These are phyloP conservation scores for Cruciata laevipes DNA, from an alignment of 257 asterid species.

Conservation along the genomic window DNA sequence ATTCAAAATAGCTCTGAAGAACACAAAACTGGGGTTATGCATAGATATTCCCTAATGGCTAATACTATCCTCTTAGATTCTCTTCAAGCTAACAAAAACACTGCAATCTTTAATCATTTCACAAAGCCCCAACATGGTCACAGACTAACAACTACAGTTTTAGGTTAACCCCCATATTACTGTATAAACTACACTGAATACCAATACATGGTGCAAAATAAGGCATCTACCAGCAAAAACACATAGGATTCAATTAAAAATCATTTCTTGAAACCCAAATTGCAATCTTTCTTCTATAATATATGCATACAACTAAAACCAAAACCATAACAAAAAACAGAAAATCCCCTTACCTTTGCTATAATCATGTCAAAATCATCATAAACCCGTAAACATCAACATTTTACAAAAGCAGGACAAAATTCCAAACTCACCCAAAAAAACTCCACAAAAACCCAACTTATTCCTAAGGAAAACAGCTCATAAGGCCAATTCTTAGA, in stretches of 20 bases:
- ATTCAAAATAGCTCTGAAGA: neutral
- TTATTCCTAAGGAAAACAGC: neutral
- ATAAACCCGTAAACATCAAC: neutral
- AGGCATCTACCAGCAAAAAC: no score
- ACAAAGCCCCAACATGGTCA: no score
- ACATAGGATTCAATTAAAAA: no score
- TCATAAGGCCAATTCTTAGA: neutral
- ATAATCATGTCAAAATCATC: neutral
- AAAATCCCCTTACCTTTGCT: neutral
- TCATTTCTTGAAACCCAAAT: neutral
- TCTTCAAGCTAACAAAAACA: neutral
- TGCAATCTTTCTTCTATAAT: neutral
- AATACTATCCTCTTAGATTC: neutral
- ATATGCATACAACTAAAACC: neutral
- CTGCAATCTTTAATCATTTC: neutral
- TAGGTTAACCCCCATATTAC: neutral
- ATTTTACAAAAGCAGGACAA: no score
- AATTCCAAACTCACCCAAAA: neutral
- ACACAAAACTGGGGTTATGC: neutral
- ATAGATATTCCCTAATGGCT: neutral
- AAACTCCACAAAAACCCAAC: neutral
- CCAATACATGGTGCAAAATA: no score
- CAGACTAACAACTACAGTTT: no score
- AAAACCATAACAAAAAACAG: neutral
- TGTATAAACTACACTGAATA: no score